Conservation (phyloP, 164 flowering plant genomes). For the Tetrastigma voinierianum region DNA sequence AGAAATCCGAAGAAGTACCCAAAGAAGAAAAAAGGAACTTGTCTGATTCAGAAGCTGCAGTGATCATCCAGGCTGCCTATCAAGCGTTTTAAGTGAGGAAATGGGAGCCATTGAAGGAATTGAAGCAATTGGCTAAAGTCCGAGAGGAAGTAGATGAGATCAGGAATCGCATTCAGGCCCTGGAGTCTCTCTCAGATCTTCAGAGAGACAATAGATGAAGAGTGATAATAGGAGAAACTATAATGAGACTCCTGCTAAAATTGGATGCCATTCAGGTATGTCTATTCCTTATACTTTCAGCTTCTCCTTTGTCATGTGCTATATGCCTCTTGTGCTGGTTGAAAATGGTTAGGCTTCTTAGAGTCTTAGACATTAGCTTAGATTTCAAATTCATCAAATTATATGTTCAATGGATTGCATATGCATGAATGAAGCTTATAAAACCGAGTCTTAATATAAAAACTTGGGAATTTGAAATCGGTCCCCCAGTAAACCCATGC, state of each 20-base stretch:
- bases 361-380: too few relatives aligned
- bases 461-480: too few relatives aligned
- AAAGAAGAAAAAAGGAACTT: conserved; percentile 14
- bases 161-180: too few relatives aligned
- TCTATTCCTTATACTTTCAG: conserved; percentile 55
- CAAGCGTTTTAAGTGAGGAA: conserved; percentile 68
- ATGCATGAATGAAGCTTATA: too few relatives aligned
- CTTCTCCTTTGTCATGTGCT: neutral
- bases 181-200: too few relatives aligned
- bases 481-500: too few relatives aligned
- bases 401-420: too few relatives aligned
- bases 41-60: conserved; percentile 56
- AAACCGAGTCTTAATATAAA: too few relatives aligned
- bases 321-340: neutral
- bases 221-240: conserved; percentile 48
- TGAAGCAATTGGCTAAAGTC: conserved; percentile 51
- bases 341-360: too few relatives aligned
- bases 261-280: too few relatives aligned
- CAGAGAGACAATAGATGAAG: conserved; percentile 48
- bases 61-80: conserved; percentile 56
- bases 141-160: conserved; percentile 34
- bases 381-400: too few relatives aligned
- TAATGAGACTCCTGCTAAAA: conserved; percentile 65
- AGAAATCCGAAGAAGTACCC: neutral
- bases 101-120: conserved; percentile 64